Evolutionary conservation across 257 asterid species (phyloP).

Genomic region (Euphrasia confusa): DNA sequence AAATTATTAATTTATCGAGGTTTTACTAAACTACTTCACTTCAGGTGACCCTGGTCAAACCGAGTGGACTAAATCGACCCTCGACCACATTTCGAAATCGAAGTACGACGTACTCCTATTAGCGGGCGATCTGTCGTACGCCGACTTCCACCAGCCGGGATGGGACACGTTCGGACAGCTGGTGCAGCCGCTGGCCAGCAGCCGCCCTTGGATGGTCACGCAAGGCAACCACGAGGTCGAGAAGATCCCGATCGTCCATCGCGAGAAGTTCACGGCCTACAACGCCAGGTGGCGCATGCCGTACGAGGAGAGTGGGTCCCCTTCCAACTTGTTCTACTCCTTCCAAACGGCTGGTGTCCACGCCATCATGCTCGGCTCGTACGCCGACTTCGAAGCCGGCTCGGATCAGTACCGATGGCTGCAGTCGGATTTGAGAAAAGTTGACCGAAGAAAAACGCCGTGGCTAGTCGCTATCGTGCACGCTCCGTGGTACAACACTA

Average conservation of each 20-base stretch:
- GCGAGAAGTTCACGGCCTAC: slow-evolving; percentile 62
- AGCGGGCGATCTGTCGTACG: slow-evolving; percentile 80
- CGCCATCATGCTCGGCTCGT: slow-evolving; percentile 72
- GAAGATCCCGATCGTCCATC: slow-evolving; percentile 49
- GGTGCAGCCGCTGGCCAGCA: slow-evolving; percentile 62
- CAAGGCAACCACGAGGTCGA: slow-evolving; percentile 84
- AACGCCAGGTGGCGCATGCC: slow-evolving; percentile 83
- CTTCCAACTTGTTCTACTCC: slow-evolving; percentile 65
- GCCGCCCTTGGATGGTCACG: slow-evolving; percentile 92
- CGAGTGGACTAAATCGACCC: slow-evolving; percentile 66
- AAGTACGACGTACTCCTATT: slow-evolving; percentile 50
- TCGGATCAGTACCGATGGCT: slow-evolving; percentile 77
- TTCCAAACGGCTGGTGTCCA: slow-evolving; percentile 62
- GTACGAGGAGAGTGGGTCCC: slow-evolving; percentile 50
- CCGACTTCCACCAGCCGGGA: slow-evolving; percentile 36
- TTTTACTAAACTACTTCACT: no score
- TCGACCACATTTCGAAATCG: slow-evolving; percentile 48
- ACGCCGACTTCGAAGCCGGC: slow-evolving; percentile 47
- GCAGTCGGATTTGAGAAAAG: slow-evolving; percentile 39
- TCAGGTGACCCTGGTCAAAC: slow-evolving; percentile 85
- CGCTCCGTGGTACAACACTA: slow-evolving; percentile 82
- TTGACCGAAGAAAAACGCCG: slow-evolving; percentile 54
- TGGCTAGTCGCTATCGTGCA: slow-evolving; percentile 65
- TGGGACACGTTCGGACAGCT: slow-evolving; percentile 83
- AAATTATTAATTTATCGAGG: no score